phyloP scores from a whole-genome alignment of 2,329 filamentous ascomycete genomes.

The Onygena corvina region DNA sequence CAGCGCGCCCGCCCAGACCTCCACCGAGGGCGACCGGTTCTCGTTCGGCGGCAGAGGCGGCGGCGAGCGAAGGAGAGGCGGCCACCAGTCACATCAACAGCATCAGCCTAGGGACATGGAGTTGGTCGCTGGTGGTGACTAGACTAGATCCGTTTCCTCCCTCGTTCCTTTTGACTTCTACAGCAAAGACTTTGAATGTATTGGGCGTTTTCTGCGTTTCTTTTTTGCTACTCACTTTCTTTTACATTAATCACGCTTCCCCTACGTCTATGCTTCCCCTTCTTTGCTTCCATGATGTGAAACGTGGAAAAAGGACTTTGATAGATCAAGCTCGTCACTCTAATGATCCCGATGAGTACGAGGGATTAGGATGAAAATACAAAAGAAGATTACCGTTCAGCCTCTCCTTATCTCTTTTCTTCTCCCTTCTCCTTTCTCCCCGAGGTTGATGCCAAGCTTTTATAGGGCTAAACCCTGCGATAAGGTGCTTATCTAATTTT shows the following conservation, averaged over 20 bases:
- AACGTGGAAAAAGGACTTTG: neutral
- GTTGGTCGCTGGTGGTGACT: conserved; percentile 24
- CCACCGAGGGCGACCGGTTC: conserved; percentile 23
- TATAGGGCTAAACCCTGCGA: conserved; percentile 3
- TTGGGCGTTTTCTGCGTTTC: conserved; percentile 10
- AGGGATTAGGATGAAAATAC: conserved; percentile 1
- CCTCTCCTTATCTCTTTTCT: neutral
- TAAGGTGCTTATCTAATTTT: neutral
- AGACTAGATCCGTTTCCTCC: conserved; percentile 8
- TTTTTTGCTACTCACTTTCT: neutral
- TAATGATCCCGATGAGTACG: conserved; percentile 3
- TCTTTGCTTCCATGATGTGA: neutral
- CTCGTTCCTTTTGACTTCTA: neutral
- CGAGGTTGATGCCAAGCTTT: neutral
- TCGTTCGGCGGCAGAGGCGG: conserved; percentile 19
- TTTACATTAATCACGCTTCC: conserved; percentile 2
- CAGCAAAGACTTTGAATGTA: conserved; percentile 6
- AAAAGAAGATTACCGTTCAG: neutral
- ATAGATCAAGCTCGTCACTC: conserved; percentile 2
- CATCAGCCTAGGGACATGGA: conserved; percentile 29
- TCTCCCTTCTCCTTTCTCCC: neutral
- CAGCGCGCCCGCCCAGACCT: conserved; percentile 32
- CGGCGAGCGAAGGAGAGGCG: conserved; percentile 26
- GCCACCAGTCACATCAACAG: conserved; percentile 19
- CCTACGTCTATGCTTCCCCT: neutral